phyloP scores from a whole-genome alignment of 176 grass and related monocot species.

The Leersia perrieri region DNA sequence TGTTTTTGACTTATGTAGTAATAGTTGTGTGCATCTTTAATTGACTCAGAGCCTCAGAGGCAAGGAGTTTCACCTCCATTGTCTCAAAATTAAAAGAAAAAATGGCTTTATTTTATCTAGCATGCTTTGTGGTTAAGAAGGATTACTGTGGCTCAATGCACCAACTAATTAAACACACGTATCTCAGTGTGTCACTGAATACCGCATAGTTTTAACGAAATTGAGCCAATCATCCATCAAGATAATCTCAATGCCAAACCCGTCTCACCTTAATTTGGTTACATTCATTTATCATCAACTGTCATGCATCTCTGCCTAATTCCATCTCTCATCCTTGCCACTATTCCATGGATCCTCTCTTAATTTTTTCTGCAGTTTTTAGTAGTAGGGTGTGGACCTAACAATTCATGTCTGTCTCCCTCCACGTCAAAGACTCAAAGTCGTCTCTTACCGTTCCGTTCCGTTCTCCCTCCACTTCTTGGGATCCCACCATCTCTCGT shows the following conservation, averaged over 20 bases:
- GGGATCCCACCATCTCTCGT: conserved; percentile 24
- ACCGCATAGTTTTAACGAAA: neutral
- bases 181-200: too few relatives aligned
- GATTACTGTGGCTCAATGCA: too few relatives aligned
- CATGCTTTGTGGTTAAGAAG: too few relatives aligned
- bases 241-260: neutral
- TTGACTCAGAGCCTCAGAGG: too few relatives aligned
- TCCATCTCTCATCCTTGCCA: neutral
- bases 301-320: neutral
- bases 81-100: too few relatives aligned
- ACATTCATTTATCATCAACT: neutral
- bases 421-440: conserved; percentile 46
- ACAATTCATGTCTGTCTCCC: conserved; percentile 26
- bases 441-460: too few relatives aligned
- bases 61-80: too few relatives aligned
- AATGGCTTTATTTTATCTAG: too few relatives aligned
- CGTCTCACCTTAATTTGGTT: neutral
- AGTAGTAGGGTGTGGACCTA: conserved; percentile 42
- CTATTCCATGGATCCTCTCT: neutral
- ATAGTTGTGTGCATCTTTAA: too few relatives aligned
- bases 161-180: too few relatives aligned
- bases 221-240: neutral
- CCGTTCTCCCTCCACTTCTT: conserved; percentile 44
- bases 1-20: too few relatives aligned
- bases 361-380: neutral